Evolutionary conservation across 2,329 filamentous ascomycete species (phyloP), one percentile per base, ranked within the genome.

Genomic region (Cordyceps pruinosa): DNA sequence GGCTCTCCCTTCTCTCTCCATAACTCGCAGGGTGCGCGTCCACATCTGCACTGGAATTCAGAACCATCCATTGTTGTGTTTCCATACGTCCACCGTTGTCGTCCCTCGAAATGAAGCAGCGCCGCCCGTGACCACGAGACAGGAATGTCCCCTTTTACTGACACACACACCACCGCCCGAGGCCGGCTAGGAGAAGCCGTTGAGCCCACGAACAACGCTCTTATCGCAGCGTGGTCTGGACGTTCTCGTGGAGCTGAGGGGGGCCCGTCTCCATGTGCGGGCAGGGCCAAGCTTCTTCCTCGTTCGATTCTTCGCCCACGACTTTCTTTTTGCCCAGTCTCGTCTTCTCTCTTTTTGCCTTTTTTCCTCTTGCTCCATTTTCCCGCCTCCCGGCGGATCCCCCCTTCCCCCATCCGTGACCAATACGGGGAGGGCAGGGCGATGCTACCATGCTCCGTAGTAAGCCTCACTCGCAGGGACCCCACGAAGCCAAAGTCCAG

Each of bases 241-340:
- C 34, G 34, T 17, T 37, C 6, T 17, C 15, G 15, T n/a, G 17
- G 13, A n/a, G n/a, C n/a, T n/a, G n/a, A n/a, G n/a, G n/a, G n/a
- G n/a, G n/a, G n/a, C n/a, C n/a, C n/a, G 52, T 42, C n/a, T 47
- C 52, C 53, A 56, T 48, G 53, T 44, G 35, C 53, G 4, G 3
- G 13, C 32, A 10, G n/a, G 19, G 5, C 21, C 39, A 28, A 21
- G 2, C 28, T 23, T 21, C n/a, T n/a, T 48, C 34, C 34, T 32
- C n/a, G n/a, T n/a, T n/a, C n/a, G n/a, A n/a, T n/a, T n/a, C n/a
- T 32, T 32, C 28, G 28, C 10, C 28, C 34, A 6, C 13, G 28
- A 5, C 15, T 28, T 39, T 35, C 21, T 30, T n/a, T 9, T 32
- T 41, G 8, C 25, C 17, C 19, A 28, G 19, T 17, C 10, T 15